Base-by-base conservation (phyloP, 208 protist genomes). In the Trypanosoma cruzi region DNA sequence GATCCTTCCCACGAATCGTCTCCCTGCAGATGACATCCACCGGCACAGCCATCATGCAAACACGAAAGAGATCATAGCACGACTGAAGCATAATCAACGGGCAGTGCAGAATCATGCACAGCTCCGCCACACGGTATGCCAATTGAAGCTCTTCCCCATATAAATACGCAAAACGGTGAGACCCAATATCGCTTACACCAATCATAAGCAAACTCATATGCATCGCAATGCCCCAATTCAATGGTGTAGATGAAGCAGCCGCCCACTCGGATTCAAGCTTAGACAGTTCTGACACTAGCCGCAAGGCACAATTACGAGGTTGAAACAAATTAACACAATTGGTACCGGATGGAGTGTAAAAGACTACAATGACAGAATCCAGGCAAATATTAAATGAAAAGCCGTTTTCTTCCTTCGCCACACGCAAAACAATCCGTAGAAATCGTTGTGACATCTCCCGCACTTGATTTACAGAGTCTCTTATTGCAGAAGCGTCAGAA, bases 291-390 rank as follows among this genome's bases (percentile, higher is more conserved):
- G 68, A 73, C 14, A 66, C 68, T 0, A 73, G 32, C n/a, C 59
- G 44, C 31, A 73, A 66, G 1, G 68, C 68, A 60, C 68, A 73
- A 40, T 65, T 57, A 37, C 68, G 57, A 14, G 68, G 68, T 24
- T 62, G 48, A 11, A 73, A n/a, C 26, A 73, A 59, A 59, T 73
- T 73, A 29, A 73, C 48, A 44, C 58, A 73, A 26, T 73, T 73
- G 22, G 68, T 46, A n/a, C 68, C 59, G 22, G 68, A 73, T 14
- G 59, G 68, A 52, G 68, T 77, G 50, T 82, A 77, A 69, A 79
- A 86, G 2, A 72, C 71, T 11, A 86, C 66, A 49, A 80, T 42
- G 42, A 63, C 77, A 44, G 75, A 82, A 61, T 86, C 81, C 49
- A 82, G 29, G 14, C 71, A 26, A 48, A 80, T 56, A 54, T 79